phyloP scores from a whole-genome alignment of 352 stramenopile species.

The Chrysophaeum taylorii region DNA sequence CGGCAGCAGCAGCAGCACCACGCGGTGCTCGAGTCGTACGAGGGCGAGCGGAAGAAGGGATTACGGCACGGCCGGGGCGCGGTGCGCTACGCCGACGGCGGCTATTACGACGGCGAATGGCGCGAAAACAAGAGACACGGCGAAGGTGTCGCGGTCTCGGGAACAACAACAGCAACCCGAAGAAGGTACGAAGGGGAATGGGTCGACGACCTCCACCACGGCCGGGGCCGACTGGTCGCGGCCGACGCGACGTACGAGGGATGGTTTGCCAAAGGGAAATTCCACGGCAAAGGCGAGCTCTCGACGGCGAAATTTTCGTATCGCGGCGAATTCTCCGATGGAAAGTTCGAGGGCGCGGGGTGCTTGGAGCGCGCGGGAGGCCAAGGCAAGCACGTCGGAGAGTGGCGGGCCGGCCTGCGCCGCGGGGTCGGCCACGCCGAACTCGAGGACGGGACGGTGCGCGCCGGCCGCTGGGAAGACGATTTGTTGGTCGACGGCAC shows the following conservation, averaged over 20 bases:
- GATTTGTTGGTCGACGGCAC: no score
- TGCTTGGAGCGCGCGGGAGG: neutral
- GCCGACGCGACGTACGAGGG: neutral
- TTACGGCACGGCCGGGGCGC: neutral
- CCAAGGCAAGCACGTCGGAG: neutral
- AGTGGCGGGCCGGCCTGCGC: neutral
- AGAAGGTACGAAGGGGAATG: neutral
- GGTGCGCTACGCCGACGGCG: neutral
- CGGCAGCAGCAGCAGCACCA: neutral
- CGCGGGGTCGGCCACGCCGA: neutral
- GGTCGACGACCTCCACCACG: neutral
- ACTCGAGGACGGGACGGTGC: neutral
- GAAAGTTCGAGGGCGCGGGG: slow-evolving; percentile 2
- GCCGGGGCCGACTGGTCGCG: neutral
- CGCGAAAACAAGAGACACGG: no score
- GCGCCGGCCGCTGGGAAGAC: neutral
- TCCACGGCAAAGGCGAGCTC: neutral
- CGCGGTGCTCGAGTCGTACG: neutral
- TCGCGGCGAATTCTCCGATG: neutral
- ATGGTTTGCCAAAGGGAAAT: neutral
- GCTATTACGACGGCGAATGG: neutral
- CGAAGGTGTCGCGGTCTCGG: no score
- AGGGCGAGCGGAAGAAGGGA: neutral
- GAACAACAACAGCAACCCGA: neutral
- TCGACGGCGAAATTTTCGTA: neutral